These are phyloP conservation scores for Dictyostelium brefeldianum DNA, from an alignment of 78 protist species.

Conservation along the genomic window DNA sequence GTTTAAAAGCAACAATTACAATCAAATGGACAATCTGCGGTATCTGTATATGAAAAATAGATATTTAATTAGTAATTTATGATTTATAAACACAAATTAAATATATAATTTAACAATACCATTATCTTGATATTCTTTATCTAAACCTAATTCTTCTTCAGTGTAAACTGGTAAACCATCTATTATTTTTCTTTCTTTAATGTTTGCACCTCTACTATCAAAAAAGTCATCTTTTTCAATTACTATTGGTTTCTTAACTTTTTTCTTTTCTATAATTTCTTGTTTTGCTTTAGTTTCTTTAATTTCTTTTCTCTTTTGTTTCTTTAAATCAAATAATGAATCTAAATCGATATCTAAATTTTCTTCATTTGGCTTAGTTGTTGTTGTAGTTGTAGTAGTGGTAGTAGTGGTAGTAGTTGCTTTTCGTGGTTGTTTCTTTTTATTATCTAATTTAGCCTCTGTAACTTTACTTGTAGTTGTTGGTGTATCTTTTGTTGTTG, in stretches of 20 bases:
- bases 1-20: constrained; percentile 50
- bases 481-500: neutral
- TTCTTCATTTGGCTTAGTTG: neutral
- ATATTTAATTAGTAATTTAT: neutral
- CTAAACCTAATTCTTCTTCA: constrained; percentile 68
- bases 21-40: constrained; percentile 62
- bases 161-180: constrained; percentile 72
- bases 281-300: neutral
- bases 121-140: constrained; percentile 11
- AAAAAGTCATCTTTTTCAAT: constrained; percentile 61
- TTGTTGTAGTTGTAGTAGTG: neutral
- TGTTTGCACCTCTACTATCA: constrained; percentile 61
- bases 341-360: constrained; percentile 35
- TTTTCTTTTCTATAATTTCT: neutral
- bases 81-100: too few relatives aligned
- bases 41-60: neutral
- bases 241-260: neutral
- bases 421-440: neutral
- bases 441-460: neutral
- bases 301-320: constrained; percentile 20
- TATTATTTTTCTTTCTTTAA: constrained; percentile 56
- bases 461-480: neutral
- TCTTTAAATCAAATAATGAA: constrained; percentile 37
- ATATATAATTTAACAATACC: neutral
- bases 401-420: neutral